A percentile compares a stretch with the other conserved stretches of the same genome.
These are phyloP conservation scores for Xylariaceae sp. DNA, from an alignment of 2,329 filamentous ascomycete genomes.

Conservation along the genomic window DNA sequence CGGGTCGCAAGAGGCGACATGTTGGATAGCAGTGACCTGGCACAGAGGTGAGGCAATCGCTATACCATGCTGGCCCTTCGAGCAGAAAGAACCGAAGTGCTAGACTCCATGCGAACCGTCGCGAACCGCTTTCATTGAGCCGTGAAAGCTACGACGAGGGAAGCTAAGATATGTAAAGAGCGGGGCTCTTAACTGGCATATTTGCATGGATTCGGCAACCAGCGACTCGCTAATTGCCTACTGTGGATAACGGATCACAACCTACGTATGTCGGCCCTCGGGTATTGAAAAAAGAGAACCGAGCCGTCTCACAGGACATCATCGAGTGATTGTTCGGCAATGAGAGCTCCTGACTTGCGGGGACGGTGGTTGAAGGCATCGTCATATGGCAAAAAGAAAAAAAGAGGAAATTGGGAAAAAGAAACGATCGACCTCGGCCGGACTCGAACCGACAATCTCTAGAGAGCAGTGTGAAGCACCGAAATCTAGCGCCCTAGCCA, in stretches of 20 bases:
- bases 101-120: not conserved
- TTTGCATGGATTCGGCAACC: not conserved
- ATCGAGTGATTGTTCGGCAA: no score
- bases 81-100: not conserved
- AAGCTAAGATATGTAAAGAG: not conserved
- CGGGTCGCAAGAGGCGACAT: slow-evolving; percentile 27
- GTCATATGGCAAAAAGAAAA: no score
- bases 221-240: no score
- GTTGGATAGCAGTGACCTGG: slow-evolving; percentile 10
- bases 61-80: slow-evolving; percentile 13
- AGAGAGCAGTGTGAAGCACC: not conserved
- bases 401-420: not conserved
- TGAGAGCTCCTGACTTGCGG: no score
- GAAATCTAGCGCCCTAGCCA: slow-evolving; percentile 3
- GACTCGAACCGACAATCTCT: slow-evolving; percentile 3
- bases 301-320: no score
- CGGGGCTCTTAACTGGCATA: not conserved
- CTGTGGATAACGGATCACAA: no score
- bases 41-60: slow-evolving; percentile 1
- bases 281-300: no score
- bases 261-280: no score
- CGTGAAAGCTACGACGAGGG: not conserved
- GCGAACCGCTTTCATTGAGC: not conserved
- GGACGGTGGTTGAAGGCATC: no score
- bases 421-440: not conserved